phyloP scores from a whole-genome alignment of 2,329 filamentous ascomycete genomes.

The Trichoderma hamatum region DNA sequence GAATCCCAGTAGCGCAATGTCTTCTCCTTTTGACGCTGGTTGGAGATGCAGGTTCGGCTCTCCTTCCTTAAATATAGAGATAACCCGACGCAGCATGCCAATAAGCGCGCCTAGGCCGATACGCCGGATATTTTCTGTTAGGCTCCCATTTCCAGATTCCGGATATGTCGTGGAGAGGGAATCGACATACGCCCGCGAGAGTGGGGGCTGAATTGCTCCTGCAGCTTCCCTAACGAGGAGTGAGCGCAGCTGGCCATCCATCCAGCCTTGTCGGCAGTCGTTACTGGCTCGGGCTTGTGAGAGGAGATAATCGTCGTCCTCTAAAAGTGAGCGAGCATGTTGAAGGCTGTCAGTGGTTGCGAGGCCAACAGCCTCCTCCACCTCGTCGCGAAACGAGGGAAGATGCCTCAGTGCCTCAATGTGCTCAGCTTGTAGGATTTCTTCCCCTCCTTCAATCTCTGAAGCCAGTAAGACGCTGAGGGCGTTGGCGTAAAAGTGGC shows the following conservation, averaged over 20 bases:
- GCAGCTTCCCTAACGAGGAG: slow-evolving; percentile 51
- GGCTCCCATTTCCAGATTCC: slow-evolving; percentile 53
- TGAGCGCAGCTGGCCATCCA: slow-evolving; percentile 52
- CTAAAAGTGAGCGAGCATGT: slow-evolving; percentile 52
- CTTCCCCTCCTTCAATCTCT: slow-evolving; percentile 33
- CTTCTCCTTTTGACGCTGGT: slow-evolving; percentile 39
- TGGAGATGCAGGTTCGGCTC: slow-evolving; percentile 43
- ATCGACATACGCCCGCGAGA: slow-evolving; percentile 62
- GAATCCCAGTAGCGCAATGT: slow-evolving; percentile 37
- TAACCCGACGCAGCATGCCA: slow-evolving; percentile 34
- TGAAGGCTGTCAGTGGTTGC: slow-evolving; percentile 49
- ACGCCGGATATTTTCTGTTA: slow-evolving; percentile 62
- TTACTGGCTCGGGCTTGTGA: slow-evolving; percentile 42
- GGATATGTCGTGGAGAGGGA: slow-evolving; percentile 60
- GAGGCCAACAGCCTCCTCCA: slow-evolving; percentile 53
- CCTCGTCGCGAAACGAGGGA: slow-evolving; percentile 65
- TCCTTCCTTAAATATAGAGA: slow-evolving; percentile 40
- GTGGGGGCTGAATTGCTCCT: slow-evolving; percentile 44
- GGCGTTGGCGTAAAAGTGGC: slow-evolving; percentile 79
- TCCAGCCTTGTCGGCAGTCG: slow-evolving; percentile 41
- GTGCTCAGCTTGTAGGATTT: slow-evolving; percentile 60
- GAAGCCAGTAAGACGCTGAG: slow-evolving; percentile 63
- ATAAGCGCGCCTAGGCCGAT: slow-evolving; percentile 46
- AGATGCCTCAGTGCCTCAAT: slow-evolving; percentile 69
- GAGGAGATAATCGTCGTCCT: slow-evolving; percentile 62